These are phyloP conservation scores for Sporodiniella umbellata DNA, from an alignment of 371 early-diverging fungal species.

Conservation along the genomic window DNA sequence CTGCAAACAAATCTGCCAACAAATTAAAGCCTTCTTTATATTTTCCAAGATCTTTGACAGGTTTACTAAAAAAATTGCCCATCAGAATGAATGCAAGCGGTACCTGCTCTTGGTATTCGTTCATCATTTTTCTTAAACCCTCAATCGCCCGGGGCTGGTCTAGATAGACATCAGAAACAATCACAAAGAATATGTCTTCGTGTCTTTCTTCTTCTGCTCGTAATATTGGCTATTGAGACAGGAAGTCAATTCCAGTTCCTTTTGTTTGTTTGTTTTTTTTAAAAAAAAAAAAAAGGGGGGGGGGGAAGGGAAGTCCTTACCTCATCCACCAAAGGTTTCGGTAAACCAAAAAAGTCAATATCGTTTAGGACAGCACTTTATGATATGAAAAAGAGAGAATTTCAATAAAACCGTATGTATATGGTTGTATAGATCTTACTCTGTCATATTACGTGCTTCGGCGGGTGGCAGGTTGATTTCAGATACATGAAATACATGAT, in stretches of 20 bases:
- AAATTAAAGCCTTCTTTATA: constrained; percentile 59
- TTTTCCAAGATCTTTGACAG: constrained; percentile 54
- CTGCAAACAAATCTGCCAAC: constrained; percentile 72
- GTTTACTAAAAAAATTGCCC: constrained; percentile 82
- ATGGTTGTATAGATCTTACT: constrained; percentile 29
- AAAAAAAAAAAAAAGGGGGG: neutral
- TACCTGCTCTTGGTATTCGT: constrained; percentile 58
- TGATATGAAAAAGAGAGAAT: too few relatives aligned
- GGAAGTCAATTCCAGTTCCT: too few relatives aligned
- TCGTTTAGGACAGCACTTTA: constrained; percentile 45
- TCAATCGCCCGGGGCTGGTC: constrained; percentile 75
- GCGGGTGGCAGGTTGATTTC: constrained; percentile 78
- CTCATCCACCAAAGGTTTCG: constrained; percentile 46
- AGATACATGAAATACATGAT: constrained; percentile 62
- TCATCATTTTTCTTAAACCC: constrained; percentile 64
- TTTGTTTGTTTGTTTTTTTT: too few relatives aligned
- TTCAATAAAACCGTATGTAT: neutral
- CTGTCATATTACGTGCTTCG: constrained; percentile 61
- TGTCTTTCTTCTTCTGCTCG: constrained; percentile 44
- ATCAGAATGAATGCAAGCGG: constrained; percentile 84
- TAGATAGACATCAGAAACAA: constrained; percentile 84
- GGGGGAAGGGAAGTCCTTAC: constrained; percentile 13
- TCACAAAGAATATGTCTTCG: constrained; percentile 66
- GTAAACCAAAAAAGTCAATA: constrained; percentile 59
- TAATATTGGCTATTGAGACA: constrained; percentile 17